Evolutionary conservation across 768 basidiomycete genomes (phyloP).

Genomic region (Trametes cinnabarina): DNA sequence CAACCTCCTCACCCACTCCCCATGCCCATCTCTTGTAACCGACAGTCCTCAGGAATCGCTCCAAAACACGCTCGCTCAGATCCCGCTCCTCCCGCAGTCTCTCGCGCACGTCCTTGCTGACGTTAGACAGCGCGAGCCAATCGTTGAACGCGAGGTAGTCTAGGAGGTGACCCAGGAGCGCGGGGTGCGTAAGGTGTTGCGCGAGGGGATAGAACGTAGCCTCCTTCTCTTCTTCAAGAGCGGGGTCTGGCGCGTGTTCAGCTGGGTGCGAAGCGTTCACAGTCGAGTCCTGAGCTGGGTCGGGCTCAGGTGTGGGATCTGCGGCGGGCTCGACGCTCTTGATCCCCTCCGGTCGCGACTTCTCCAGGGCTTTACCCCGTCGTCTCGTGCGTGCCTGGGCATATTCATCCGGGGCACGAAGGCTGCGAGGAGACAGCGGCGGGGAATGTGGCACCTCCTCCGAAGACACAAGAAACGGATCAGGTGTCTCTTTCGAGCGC

Average conservation of each 20-base stretch:
- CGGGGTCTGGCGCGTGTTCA: slow-evolving; percentile 1
- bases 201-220: slow-evolving; percentile 48
- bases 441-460: slow-evolving; percentile 17
- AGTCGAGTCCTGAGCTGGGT: slow-evolving; percentile 1
- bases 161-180: slow-evolving; percentile 55
- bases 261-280: slow-evolving; percentile 15
- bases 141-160: slow-evolving; percentile 67
- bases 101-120: slow-evolving; percentile 53
- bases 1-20: slow-evolving; percentile 41
- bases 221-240: slow-evolving; percentile 23
- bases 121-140: slow-evolving; percentile 56
- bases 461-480: not conserved
- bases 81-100: slow-evolving; percentile 47
- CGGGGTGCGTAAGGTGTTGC: slow-evolving; percentile 52
- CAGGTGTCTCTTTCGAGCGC: not conserved
- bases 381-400: slow-evolving; percentile 39
- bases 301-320: slow-evolving; percentile 16
- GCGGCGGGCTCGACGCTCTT: slow-evolving; percentile 27
- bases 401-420: slow-evolving; percentile 39
- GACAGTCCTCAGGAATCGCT: slow-evolving; percentile 65
- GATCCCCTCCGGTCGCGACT: slow-evolving; percentile 36
- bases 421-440: slow-evolving; percentile 20
- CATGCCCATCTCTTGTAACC: slow-evolving; percentile 70
- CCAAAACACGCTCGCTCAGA: slow-evolving; percentile 63
- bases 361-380: slow-evolving; percentile 41